Base-by-base conservation (phyloP, 1,139 yeast species). In the Kodamaea anthophila region DNA sequence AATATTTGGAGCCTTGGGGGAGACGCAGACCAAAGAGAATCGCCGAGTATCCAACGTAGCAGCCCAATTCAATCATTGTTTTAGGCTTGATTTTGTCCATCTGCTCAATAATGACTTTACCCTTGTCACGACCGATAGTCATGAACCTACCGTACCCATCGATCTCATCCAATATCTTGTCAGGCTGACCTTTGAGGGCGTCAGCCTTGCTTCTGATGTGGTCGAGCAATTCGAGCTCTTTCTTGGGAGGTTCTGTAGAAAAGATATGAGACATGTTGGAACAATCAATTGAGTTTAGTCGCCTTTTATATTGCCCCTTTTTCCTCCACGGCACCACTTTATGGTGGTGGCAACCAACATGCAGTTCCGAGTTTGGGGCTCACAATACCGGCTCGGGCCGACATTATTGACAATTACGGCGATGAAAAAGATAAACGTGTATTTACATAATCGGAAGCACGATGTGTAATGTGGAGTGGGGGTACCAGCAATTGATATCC, bases 11-110 rank as follows among this genome's bases (percentile, higher is more conserved):
- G 29, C 43, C 50, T 21, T 46, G 38, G 5, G 41, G 36, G 37
- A 60, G 37, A 34, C 53, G 50, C 18, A 41, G 45, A 2, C 58
- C 58, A 34, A 63, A 63, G 19, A 55, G 40, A 2, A 69, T 53
- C 5, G 71, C 65, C 1, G 69, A 58, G 37, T 67, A 68, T 0
- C 74, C 74, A 12, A 61, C 47, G 34, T 57, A 65, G 3, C 69
- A 53, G 4, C 74, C 74, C 24, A 69, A 46, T 37, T 70, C 74
- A 23, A 62, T 44, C 47, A 65, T 46, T 4, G 53, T 33, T 21
- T 49, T 50, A 2, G 73, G 71, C 13, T 51, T 41, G 4, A 30
- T 25, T 25, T 47, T 36, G 7, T 33, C 35, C 13, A 66, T 47
- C 28, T 51, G 40, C 3, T 55, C 48, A 10, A 47, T 29, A 4